These are phyloP conservation scores for Pisolithus orientalis DNA, from an alignment of 768 basidiomycete species.

Conservation along the genomic window DNA sequence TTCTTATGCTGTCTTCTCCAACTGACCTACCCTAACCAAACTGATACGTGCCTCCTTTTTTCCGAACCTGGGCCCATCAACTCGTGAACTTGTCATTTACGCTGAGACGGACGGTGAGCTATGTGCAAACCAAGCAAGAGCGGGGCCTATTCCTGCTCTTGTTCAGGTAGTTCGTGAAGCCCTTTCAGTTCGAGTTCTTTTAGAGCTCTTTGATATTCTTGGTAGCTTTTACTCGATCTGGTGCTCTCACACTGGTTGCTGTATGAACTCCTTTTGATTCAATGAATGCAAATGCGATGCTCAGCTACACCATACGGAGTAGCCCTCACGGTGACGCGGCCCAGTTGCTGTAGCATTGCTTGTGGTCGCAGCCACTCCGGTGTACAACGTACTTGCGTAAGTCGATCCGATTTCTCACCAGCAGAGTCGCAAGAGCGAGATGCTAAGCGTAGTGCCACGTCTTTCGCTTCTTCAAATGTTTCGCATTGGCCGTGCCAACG, in stretches of 20 bases:
- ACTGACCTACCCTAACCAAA: constrained; percentile 3
- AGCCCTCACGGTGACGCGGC: constrained; percentile 2
- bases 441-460: not conserved
- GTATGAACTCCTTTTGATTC: constrained; percentile 4
- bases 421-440: not conserved
- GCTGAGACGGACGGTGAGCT: too few species aligned
- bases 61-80: constrained; percentile 39
- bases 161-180: too few species aligned
- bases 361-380: not conserved
- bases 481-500: too few species aligned
- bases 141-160: too few species aligned
- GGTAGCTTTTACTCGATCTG: not conserved
- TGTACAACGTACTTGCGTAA: not conserved
- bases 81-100: constrained; percentile 24
- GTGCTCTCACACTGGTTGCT: not conserved
- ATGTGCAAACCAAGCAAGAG: too few species aligned
- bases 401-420: not conserved
- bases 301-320: constrained; percentile 6
- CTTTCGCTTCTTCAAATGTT: too few species aligned
- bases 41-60: constrained; percentile 34
- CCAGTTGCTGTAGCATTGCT: constrained; percentile 6
- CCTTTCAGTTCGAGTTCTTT: too few species aligned
- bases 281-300: constrained; percentile 1
- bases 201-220: not conserved
- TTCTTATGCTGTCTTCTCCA: not conserved